Base-by-base conservation (phyloP, 2,329 filamentous ascomycete species). In the Thielaviopsis musarum region DNA sequence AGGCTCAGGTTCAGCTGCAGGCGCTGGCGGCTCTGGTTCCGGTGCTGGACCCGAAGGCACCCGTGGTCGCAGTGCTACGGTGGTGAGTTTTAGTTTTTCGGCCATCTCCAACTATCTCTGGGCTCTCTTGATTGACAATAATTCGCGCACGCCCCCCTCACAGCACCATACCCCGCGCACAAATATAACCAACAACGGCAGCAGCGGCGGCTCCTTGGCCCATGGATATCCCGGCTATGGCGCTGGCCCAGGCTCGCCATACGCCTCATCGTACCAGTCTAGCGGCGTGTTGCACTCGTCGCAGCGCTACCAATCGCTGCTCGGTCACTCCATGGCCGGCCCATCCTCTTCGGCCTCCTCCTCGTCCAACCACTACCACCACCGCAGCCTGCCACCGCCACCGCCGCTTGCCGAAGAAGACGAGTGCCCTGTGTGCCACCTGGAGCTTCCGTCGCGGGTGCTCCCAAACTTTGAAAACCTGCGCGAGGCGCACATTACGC, bases 391-490 rank as follows among this genome's bases (percentile, higher is more conserved):
- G 45, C 73, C 71, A 0, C 73, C 71, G 3, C 74, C 74, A 12
- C 75, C 73, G 1, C 79, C 77, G 59, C 75, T 79, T 65, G 74
- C 76, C 5, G 87, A 91, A 67, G 87, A 90, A 66, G 87, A 91
- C 67, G 84, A 88, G 65, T 91, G 87, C 63, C 87, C 87, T 0
- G 79, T 91, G 52, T 91, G 87, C 65, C 85, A 87, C 66, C 71
- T 75, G 45, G 85, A 89, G 69, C 75, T 90, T 3, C 85, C 87
- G 0, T 77, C 80, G 1, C 73, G 74, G 19, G 69, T 68, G 4
- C 72, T 83, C 1, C 68, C 75, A 1, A 75, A 82, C 62, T 80
- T 72, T 59, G 80, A 84, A 65, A 64, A 69, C 2, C 70, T 78
- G 13, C 76, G 82, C 34, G 80, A 82, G 65, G 69, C 73, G 30